Evolutionary conservation across 371 early-diverging fungal species (phyloP).

Genomic region (Cokeromyces recurvatus): DNA sequence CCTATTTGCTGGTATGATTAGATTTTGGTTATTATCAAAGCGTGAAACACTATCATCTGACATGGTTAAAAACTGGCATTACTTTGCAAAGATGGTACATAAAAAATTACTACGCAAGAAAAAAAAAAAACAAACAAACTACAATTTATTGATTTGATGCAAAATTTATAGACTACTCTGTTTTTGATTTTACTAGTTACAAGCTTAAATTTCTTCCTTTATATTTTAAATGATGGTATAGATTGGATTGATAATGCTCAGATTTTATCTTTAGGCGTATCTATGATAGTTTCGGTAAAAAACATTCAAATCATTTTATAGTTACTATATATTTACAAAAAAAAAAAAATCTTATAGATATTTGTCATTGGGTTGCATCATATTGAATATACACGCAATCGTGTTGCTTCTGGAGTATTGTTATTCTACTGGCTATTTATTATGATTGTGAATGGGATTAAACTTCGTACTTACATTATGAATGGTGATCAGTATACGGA

Average conservation of each 20-base stretch:
- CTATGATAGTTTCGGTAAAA: constrained; percentile 34
- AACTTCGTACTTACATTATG: constrained; percentile 56
- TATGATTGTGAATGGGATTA: constrained; percentile 38
- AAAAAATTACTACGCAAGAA: too few species aligned
- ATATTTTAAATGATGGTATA: constrained; percentile 6
- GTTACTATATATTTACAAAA: neutral
- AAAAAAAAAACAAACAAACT: too few species aligned
- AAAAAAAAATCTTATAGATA: constrained; percentile 19
- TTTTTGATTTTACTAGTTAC: too few species aligned
- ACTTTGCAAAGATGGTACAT: constrained; percentile 52
- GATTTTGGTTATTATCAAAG: constrained; percentile 41
- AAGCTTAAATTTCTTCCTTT: too few species aligned
- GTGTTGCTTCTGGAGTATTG: constrained; percentile 64
- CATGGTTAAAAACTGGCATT: constrained; percentile 45
- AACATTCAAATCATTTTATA: neutral
- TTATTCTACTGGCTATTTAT: constrained; percentile 78
- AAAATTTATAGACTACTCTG: constrained; percentile 22
- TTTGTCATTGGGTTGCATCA: constrained; percentile 61
- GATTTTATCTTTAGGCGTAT: constrained; percentile 20
- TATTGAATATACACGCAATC: constrained; percentile 62
- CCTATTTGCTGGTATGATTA: constrained; percentile 42
- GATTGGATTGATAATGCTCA: constrained; percentile 40
- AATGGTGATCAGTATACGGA: constrained; percentile 25
- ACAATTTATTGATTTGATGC: neutral
- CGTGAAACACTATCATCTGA: constrained; percentile 30